Evolutionary conservation across 441 rosid species (phyloP).

Genomic region (Erodium moschatum): DNA sequence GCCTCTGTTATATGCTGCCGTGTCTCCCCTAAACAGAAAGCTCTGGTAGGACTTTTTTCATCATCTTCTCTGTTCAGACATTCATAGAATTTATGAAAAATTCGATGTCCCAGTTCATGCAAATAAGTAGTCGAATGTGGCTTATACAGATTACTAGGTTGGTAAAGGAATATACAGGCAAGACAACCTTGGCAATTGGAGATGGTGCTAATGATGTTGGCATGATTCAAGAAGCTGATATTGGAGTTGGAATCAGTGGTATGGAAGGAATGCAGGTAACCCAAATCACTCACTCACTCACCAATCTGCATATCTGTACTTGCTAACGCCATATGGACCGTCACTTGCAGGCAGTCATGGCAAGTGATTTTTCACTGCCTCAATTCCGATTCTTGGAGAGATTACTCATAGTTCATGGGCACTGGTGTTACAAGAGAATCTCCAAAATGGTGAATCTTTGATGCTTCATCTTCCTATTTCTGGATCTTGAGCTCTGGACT

Average conservation of each 20-base stretch:
- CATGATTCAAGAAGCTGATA: slow-evolving; percentile 96
- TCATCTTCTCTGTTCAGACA: neutral
- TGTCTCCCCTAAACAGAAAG: slow-evolving; percentile 96
- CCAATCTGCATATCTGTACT: neutral
- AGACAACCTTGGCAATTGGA: slow-evolving; percentile 70
- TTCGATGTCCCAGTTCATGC: neutral
- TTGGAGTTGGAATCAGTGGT: slow-evolving; percentile 87
- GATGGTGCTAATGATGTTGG: slow-evolving; percentile 97
- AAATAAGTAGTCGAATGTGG: neutral
- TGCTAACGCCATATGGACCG: neutral
- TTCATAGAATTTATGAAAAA: neutral
- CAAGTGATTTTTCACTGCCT: slow-evolving; percentile 79
- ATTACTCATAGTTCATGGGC: slow-evolving; percentile 83
- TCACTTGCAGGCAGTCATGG: slow-evolving; percentile 72
- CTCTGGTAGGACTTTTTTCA: slow-evolving; percentile 46
- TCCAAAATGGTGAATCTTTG: slow-evolving; percentile 61
- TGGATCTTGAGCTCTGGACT: slow-evolving; percentile 8
- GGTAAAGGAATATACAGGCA: slow-evolving; percentile 58
- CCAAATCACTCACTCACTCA: neutral
- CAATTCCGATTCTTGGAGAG: slow-evolving; percentile 80
- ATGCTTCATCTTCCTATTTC: neutral
- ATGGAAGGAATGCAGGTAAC: slow-evolving; percentile 91
- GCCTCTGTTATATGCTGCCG: slow-evolving; percentile 98
- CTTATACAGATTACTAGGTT: slow-evolving; percentile 32
- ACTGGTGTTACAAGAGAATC: slow-evolving; percentile 94